Percentiles rank a stretch among this genome's conserved stretches.
Conservation (phyloP, 2,329 filamentous ascomycete species). For the Colletotrichum tropicale region DNA sequence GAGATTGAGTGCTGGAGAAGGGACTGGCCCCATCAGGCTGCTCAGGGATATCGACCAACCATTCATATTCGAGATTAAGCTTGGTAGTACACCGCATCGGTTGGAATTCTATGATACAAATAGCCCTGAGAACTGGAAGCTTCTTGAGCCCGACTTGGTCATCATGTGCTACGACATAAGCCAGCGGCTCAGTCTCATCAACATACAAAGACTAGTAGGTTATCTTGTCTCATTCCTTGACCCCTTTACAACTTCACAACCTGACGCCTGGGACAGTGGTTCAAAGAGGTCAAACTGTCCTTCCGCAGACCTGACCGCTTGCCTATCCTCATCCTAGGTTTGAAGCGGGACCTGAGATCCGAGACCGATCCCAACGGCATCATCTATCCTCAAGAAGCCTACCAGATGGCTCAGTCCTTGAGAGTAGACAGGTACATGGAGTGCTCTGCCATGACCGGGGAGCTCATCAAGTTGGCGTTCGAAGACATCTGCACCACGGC, state of each 20-base stretch:
- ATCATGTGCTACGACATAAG: slow-evolving; percentile 68
- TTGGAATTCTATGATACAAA: slow-evolving; percentile 67
- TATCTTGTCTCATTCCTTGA: neutral
- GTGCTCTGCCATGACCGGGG: slow-evolving; percentile 65
- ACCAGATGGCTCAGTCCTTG: slow-evolving; percentile 60
- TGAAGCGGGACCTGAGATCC: slow-evolving; percentile 65
- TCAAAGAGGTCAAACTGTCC: slow-evolving; percentile 54
- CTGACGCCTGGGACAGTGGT: slow-evolving; percentile 52
- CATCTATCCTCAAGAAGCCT: slow-evolving; percentile 66
- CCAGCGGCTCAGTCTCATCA: slow-evolving; percentile 60
- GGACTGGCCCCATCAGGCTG: slow-evolving; percentile 47
- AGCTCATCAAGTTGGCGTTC: slow-evolving; percentile 61
- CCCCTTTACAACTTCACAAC: neutral
- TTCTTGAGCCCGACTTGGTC: slow-evolving; percentile 62
- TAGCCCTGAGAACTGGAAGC: slow-evolving; percentile 61
- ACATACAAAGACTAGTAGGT: slow-evolving; percentile 61
- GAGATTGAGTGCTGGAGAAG: slow-evolving; percentile 54
- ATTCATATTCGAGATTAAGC: slow-evolving; percentile 60
- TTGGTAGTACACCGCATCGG: slow-evolving; percentile 44
- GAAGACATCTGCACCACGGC: slow-evolving; percentile 66
- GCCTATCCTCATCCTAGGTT: slow-evolving; percentile 61
- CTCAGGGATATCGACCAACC: slow-evolving; percentile 66
- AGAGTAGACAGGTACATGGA: slow-evolving; percentile 68
- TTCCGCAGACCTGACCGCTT: slow-evolving; percentile 53
- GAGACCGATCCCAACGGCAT: slow-evolving; percentile 64